A percentile compares a stretch with the other conserved stretches of the same genome.
These are phyloP conservation scores for Salix arbutifolia DNA, from an alignment of 345 rosid species.

Conservation along the genomic window DNA sequence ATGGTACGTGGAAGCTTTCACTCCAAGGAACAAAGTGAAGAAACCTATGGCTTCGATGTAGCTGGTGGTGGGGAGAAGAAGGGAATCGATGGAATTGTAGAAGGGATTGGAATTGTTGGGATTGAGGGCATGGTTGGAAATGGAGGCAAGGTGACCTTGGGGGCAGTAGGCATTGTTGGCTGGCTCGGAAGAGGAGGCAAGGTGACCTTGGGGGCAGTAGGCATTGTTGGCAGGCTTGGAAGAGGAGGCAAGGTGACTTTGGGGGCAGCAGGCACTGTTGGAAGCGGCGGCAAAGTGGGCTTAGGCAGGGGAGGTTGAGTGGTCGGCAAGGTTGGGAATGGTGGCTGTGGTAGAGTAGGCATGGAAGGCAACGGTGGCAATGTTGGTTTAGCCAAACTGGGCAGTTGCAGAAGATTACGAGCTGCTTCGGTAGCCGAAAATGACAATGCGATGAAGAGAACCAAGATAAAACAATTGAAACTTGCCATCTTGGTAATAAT, in stretches of 20 bases:
- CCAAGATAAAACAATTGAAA: not conserved
- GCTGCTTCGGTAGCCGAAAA: slow-evolving; percentile 21
- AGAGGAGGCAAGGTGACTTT: slow-evolving; percentile 10
- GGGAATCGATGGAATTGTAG: slow-evolving; percentile 31
- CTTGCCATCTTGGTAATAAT: not conserved
- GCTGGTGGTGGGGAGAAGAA: slow-evolving; percentile 34
- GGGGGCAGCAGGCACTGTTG: slow-evolving; percentile 7
- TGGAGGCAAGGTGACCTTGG: slow-evolving; percentile 15
- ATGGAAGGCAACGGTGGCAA: slow-evolving; percentile 23
- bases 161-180: not conserved
- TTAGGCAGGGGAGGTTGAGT: slow-evolving; percentile 16
- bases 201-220: slow-evolving; percentile 9
- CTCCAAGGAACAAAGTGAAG: not conserved
- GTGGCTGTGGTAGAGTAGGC: slow-evolving; percentile 11
- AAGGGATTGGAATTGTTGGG: slow-evolving; percentile 12
- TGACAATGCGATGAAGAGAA: slow-evolving; percentile 11
- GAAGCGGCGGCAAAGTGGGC: slow-evolving; percentile 1
- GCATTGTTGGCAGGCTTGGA: slow-evolving; percentile 18
- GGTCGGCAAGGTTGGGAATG: slow-evolving; percentile 16
- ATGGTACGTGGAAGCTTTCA: not conserved
- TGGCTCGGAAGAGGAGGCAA: not conserved
- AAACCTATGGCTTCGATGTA: slow-evolving; percentile 17
- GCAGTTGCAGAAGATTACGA: slow-evolving; percentile 23
- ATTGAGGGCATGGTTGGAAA: slow-evolving; percentile 23
- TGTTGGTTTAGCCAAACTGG: slow-evolving; percentile 2